Conservation (phyloP, 768 basidiomycete species). For the Mycena leptocephala region DNA sequence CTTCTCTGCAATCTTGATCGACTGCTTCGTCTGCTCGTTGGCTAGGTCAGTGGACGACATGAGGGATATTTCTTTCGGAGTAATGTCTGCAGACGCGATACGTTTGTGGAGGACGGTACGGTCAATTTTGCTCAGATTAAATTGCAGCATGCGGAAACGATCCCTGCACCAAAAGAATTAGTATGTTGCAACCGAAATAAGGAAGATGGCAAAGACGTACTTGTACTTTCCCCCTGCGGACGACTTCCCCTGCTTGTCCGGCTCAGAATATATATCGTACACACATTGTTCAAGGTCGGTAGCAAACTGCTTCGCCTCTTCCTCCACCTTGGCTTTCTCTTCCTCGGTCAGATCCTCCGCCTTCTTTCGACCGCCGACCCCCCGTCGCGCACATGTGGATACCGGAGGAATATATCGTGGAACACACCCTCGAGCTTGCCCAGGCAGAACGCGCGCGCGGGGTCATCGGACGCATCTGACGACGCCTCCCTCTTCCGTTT, state of each 20-base stretch:
- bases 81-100: conserved; percentile 78
- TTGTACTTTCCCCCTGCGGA: conserved; percentile 86
- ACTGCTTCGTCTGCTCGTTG: conserved; percentile 88
- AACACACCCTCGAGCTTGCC: conserved; percentile 84
- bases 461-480: conserved; percentile 69
- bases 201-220: conserved; percentile 55
- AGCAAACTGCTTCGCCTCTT: conserved; percentile 76
- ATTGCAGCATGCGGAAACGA: conserved; percentile 91
- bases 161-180: conserved; percentile 66
- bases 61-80: conserved; percentile 81
- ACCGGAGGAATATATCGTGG: conserved; percentile 78
- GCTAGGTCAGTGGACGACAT: conserved; percentile 94
- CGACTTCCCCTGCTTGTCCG: conserved; percentile 78
- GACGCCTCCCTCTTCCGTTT: conserved; percentile 67
- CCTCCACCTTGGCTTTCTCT: conserved; percentile 69
- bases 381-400: conserved; percentile 68
- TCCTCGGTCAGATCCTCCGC: conserved; percentile 73
- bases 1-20: conserved; percentile 86
- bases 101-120: conserved; percentile 85
- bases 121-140: conserved; percentile 89
- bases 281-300: conserved; percentile 82
- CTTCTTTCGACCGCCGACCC: conserved; percentile 58
- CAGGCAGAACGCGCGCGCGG: conserved; percentile 85
- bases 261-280: conserved; percentile 84
- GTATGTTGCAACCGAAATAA: not conserved